Percentiles rank a stretch among this genome's conserved stretches.
Conservation (phyloP, 495 filamentous ascomycete species). For the Cladorrhinum samala region DNA sequence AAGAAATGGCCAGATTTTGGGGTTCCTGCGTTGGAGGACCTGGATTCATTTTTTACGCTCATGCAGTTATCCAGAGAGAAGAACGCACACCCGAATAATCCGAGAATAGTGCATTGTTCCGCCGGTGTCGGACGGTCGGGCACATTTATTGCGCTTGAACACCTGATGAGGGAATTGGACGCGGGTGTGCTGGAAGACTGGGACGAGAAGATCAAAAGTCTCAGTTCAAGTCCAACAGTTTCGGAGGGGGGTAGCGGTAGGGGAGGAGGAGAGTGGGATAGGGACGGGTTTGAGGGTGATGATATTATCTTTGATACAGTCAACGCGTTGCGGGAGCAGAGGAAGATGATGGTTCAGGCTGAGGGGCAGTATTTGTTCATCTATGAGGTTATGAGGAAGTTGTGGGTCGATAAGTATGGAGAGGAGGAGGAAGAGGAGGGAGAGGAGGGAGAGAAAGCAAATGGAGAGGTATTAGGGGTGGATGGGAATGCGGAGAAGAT, state of each 20-base stretch:
- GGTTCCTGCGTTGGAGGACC: slow-evolving; percentile 74
- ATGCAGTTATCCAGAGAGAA: slow-evolving; percentile 70
- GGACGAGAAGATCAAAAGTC: slow-evolving; percentile 12
- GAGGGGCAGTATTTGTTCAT: slow-evolving; percentile 82
- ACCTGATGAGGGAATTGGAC: slow-evolving; percentile 75
- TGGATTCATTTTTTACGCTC: slow-evolving; percentile 69
- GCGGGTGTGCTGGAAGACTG: slow-evolving; percentile 58
- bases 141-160: slow-evolving; percentile 92
- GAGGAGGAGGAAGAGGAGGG: slow-evolving; percentile 18
- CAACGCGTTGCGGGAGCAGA: slow-evolving; percentile 75
- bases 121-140: slow-evolving; percentile 92
- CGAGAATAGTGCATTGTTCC: slow-evolving; percentile 87
- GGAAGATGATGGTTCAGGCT: slow-evolving; percentile 94
- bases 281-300: slow-evolving; percentile 13
- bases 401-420: slow-evolving; percentile 55
- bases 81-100: slow-evolving; percentile 58
- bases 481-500: slow-evolving; percentile 40
- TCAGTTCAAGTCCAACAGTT: neutral
- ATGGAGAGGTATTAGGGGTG: neutral
- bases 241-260: too few relatives aligned
- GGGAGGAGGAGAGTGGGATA: slow-evolving; percentile 1
- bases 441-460: slow-evolving; percentile 27
- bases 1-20: slow-evolving; percentile 91
- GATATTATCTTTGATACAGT: slow-evolving; percentile 65
- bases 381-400: slow-evolving; percentile 76